Conservation (phyloP, 805 yeast genomes). For the Candida ulmi region DNA sequence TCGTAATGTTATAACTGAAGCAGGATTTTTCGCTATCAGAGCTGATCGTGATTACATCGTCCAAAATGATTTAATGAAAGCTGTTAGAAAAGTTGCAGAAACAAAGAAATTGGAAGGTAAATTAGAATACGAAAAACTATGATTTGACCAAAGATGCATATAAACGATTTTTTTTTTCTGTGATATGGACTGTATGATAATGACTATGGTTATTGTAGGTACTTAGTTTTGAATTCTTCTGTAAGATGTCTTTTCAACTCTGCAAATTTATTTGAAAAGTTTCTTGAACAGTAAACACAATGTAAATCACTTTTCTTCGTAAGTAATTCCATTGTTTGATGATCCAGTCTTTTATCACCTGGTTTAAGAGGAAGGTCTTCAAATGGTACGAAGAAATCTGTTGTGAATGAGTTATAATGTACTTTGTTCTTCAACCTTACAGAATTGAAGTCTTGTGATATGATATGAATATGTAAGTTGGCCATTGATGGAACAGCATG, state of each 20-base stretch:
- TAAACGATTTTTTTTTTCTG: no score
- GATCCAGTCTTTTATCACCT: constrained; percentile 5
- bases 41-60: constrained; percentile 94
- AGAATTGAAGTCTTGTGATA: constrained; percentile 59
- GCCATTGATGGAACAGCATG: constrained; percentile 67
- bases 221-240: constrained; percentile 25
- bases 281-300: constrained; percentile 36
- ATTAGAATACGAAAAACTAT: constrained; percentile 90
- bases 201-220: background rate
- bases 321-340: constrained; percentile 30
- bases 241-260: constrained; percentile 36
- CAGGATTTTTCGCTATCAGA: constrained; percentile 96
- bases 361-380: constrained; percentile 1
- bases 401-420: constrained; percentile 69
- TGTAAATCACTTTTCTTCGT: constrained; percentile 30
- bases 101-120: constrained; percentile 96
- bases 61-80: constrained; percentile 94
- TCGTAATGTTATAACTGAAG: constrained; percentile 95
- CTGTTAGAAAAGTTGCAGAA: constrained; percentile 95
- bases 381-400: constrained; percentile 53
- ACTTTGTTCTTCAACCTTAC: constrained; percentile 48
- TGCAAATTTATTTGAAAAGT: constrained; percentile 38
- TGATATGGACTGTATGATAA: no score
- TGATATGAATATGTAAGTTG: constrained; percentile 69
- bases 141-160: no score